Percentiles rank a stretch among this genome's conserved stretches.
Evolutionary conservation across 192 early-diverging fungal genomes (phyloP).

Genomic region (Coemansia sp.): DNA sequence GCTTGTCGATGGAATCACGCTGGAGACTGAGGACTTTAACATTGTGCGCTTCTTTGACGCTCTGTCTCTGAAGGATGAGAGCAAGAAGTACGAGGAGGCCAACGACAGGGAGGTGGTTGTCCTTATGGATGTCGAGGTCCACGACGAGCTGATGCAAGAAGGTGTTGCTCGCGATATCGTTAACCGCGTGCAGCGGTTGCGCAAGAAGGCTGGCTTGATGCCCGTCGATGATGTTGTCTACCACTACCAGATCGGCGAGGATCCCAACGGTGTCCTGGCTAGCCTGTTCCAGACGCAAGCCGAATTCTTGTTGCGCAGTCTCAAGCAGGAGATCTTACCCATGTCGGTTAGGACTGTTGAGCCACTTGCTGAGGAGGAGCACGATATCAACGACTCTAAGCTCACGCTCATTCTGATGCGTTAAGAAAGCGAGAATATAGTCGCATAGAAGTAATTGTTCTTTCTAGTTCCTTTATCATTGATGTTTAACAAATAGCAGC

Average conservation of each 20-base stretch:
- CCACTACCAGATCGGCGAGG: conserved; percentile 77
- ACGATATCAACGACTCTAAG: conserved; percentile 72
- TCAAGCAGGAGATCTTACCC: conserved; percentile 71
- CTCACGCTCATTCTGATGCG: conserved; percentile 70
- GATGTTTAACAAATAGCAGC: background rate
- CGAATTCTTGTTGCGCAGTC: conserved; percentile 67
- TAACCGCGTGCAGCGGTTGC: conserved; percentile 93
- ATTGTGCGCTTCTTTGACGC: conserved; percentile 85
- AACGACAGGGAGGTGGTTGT: conserved; percentile 82
- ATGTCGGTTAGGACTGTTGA: conserved; percentile 34
- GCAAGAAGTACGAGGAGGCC: conserved; percentile 72
- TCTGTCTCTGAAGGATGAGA: conserved; percentile 39
- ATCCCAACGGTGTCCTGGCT: conserved; percentile 68
- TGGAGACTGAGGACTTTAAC: conserved; percentile 83
- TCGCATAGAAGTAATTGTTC: background rate
- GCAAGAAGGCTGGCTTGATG: conserved; percentile 92
- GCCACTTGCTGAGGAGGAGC: conserved; percentile 77
- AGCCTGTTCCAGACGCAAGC: conserved; percentile 71
- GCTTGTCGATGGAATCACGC: conserved; percentile 74
- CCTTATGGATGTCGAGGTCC: conserved; percentile 82
- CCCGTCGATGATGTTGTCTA: conserved; percentile 87
- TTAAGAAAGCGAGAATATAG: background rate
- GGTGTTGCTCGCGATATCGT: conserved; percentile 92
- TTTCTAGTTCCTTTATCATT: background rate
- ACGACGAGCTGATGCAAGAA: conserved; percentile 83